Percentiles rank a stretch among this genome's conserved stretches.
These are phyloP conservation scores for Flaveria linearis DNA, from an alignment of 129 eudicot genomes.

Conservation along the genomic window DNA sequence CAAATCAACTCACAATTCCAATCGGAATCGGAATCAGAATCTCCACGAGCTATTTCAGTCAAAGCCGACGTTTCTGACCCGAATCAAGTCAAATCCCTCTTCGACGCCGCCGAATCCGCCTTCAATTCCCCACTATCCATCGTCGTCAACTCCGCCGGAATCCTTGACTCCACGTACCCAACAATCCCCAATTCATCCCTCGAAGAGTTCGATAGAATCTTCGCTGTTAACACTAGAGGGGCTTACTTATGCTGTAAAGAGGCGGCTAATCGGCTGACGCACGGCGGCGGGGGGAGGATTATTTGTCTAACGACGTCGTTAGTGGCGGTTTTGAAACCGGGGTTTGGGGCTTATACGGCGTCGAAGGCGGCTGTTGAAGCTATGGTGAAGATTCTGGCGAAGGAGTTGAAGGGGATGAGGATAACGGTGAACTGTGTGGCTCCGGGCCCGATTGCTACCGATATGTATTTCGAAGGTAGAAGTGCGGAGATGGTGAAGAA, in stretches of 20 bases:
- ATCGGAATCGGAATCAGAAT: constrained; percentile 24
- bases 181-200: constrained; percentile 20
- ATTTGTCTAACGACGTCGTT: constrained; percentile 52
- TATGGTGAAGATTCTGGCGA: constrained; percentile 64
- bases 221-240: constrained; percentile 53
- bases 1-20: constrained; percentile 36
- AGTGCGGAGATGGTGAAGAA: constrained; percentile 48
- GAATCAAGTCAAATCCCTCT: constrained; percentile 48
- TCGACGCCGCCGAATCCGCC: constrained; percentile 48
- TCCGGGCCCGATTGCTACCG: constrained; percentile 67
- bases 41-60: constrained; percentile 30
- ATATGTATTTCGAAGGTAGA: constrained; percentile 49
- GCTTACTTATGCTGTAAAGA: constrained; percentile 47
- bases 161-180: constrained; percentile 40
- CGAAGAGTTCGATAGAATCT: constrained; percentile 38
- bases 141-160: constrained; percentile 50
- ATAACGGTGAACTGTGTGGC: constrained; percentile 68
- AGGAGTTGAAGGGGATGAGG: constrained; percentile 66
- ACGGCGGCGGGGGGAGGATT: constrained; percentile 65
- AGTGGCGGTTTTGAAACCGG: constrained; percentile 46
- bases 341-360: constrained; percentile 58
- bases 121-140: constrained; percentile 39
- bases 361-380: constrained; percentile 80
- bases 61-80: constrained; percentile 56
- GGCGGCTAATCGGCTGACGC: constrained; percentile 46